phyloP scores from a whole-genome alignment of 2,329 filamentous ascomycete genomes.

The Biscogniauxia mediterranea region DNA sequence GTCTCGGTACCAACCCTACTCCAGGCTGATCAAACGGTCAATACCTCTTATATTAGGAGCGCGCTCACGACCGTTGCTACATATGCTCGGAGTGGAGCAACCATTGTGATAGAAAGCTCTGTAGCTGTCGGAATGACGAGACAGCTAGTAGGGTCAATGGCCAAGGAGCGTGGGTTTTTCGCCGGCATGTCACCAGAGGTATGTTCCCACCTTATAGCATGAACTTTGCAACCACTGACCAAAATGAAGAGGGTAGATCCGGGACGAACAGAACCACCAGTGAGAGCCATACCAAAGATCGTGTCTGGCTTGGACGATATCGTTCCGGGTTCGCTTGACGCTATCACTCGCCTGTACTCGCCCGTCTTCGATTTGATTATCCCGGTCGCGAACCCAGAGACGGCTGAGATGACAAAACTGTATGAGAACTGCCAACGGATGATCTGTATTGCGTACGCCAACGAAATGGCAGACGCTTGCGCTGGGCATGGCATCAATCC shows the following conservation, averaged over 20 bases:
- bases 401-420: constrained; percentile 58
- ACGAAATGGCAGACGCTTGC: constrained; percentile 57
- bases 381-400: constrained; percentile 50
- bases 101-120: constrained; percentile 52
- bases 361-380: constrained; percentile 47
- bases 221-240: constrained; percentile 3
- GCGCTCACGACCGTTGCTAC: constrained; percentile 42
- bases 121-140: constrained; percentile 56
- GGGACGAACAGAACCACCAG: constrained; percentile 41
- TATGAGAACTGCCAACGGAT: constrained; percentile 59
- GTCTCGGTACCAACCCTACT: constrained; percentile 54
- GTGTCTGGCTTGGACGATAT: constrained; percentile 51
- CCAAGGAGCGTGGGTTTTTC: constrained; percentile 40
- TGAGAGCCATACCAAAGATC: constrained; percentile 49
- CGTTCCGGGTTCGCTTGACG: constrained; percentile 42
- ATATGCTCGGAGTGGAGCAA: constrained; percentile 43
- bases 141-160: constrained; percentile 45
- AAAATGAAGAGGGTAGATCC: constrained; percentile 45
- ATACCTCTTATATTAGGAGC: constrained; percentile 45
- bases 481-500: constrained; percentile 44
- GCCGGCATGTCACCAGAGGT: constrained; percentile 51
- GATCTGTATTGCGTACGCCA: constrained; percentile 53
- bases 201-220: constrained; percentile 3
- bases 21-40: constrained; percentile 44
- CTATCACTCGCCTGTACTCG: constrained; percentile 45